These are phyloP conservation scores for Candida sojae DNA, from an alignment of 1,139 yeast species.

Conservation along the genomic window DNA sequence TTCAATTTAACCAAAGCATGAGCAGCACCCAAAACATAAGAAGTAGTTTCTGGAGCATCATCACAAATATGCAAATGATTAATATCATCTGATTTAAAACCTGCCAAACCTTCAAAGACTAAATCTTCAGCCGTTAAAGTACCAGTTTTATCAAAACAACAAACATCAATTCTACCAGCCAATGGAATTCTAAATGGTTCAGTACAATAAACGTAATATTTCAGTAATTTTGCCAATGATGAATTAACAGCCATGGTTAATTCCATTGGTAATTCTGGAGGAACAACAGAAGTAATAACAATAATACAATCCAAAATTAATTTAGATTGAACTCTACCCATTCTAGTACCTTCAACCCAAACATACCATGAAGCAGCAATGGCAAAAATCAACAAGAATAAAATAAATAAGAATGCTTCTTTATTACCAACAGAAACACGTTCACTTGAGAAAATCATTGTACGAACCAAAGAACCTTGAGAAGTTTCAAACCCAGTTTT, in stretches of 20 bases:
- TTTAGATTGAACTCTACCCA: slow-evolving; percentile 95
- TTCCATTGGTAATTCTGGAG: slow-evolving; percentile 99
- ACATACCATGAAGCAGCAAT: slow-evolving; percentile 97
- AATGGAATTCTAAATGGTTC: slow-evolving; percentile 98
- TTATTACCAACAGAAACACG: slow-evolving; percentile 95
- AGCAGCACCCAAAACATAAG: slow-evolving; percentile 85
- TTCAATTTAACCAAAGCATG: slow-evolving; percentile 93
- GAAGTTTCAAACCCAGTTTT: slow-evolving; percentile 98
- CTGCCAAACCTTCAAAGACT: slow-evolving; percentile 95
- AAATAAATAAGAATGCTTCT: slow-evolving; percentile 89
- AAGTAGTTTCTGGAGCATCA: slow-evolving; percentile 64
- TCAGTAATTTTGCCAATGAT: slow-evolving; percentile 83
- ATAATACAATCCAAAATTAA: slow-evolving; percentile 92
- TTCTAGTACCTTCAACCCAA: slow-evolving; percentile 95
- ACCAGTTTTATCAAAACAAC: slow-evolving; percentile 98
- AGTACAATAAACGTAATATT: slow-evolving; percentile 90
- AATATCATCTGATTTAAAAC: slow-evolving; percentile 58
- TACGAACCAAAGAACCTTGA: slow-evolving; percentile 96
- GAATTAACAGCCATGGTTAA: slow-evolving; percentile 96
- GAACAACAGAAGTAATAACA: slow-evolving; percentile 95
- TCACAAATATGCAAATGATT: slow-evolving; percentile 59
- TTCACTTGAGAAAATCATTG: slow-evolving; percentile 96
- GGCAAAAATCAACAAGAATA: slow-evolving; percentile 87
- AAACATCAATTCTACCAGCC: slow-evolving; percentile 97
- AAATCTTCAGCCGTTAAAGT: slow-evolving; percentile 96